Percentiles rank a stretch among this genome's conserved stretches.
These are phyloP conservation scores for Castanospermum australe DNA, from an alignment of 306 rosid species.

Conservation along the genomic window DNA sequence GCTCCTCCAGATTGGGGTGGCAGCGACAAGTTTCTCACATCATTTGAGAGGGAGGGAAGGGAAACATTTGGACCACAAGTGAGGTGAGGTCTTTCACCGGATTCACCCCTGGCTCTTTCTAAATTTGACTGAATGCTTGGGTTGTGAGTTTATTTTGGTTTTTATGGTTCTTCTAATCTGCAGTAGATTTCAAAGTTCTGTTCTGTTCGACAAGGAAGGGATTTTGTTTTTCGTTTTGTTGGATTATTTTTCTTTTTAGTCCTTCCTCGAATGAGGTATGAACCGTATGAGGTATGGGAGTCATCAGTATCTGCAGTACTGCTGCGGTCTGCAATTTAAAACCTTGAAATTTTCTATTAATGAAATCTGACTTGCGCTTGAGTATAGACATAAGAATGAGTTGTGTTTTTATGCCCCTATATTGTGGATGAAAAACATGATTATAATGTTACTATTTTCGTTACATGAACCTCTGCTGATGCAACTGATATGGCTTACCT, in stretches of 20 bases:
- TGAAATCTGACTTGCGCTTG: constrained; percentile 9
- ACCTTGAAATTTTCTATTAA: constrained; percentile 11
- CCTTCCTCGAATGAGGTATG: background rate
- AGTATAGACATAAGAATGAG: background rate
- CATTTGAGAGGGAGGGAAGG: constrained; percentile 6
- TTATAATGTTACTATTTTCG: constrained; percentile 2
- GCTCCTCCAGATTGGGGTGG: constrained; percentile 6
- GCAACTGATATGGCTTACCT: constrained; percentile 14
- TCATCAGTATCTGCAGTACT: background rate
- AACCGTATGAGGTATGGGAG: background rate
- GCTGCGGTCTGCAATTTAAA: background rate
- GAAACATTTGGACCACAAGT: constrained; percentile 25
- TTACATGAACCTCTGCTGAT: constrained; percentile 6
- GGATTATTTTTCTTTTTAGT: background rate
- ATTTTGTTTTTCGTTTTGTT: background rate
- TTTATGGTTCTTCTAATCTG: background rate
- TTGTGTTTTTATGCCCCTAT: background rate
- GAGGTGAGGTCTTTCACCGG: constrained; percentile 17
- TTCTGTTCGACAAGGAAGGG: background rate
- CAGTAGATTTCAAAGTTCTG: background rate
- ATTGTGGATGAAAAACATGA: background rate
- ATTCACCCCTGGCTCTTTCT: background rate
- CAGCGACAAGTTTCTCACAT: background rate
- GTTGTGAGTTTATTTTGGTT: background rate
- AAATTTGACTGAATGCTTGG: background rate